Evolutionary conservation across 345 rosid species (phyloP).

Genomic region (Eucalyptus virginea): DNA sequence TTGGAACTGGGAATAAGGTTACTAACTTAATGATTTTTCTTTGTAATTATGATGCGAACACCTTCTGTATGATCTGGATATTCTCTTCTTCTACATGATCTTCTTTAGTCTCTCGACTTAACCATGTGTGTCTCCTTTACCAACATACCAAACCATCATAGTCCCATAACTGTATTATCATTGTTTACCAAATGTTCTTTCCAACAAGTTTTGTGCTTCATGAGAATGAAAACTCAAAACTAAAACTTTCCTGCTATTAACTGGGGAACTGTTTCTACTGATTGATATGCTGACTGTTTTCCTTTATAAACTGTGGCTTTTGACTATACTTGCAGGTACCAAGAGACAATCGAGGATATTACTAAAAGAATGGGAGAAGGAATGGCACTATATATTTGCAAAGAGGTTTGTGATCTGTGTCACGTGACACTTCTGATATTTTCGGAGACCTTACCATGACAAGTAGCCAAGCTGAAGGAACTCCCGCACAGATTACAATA

Average conservation of each 20-base stretch:
- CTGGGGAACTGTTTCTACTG: background rate
- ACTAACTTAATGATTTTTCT: background rate
- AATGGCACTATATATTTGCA: constrained; percentile 82
- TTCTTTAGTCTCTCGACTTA: background rate
- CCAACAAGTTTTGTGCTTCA: background rate
- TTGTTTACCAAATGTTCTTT: background rate
- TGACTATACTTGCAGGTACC: constrained; percentile 36
- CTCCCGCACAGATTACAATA: background rate
- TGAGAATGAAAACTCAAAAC: background rate
- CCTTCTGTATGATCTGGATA: background rate
- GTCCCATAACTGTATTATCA: background rate
- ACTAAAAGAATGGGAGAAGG: constrained; percentile 89
- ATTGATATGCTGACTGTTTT: background rate
- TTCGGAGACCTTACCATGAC: background rate
- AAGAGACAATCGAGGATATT: constrained; percentile 69
- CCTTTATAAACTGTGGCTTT: background rate
- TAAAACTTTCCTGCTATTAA: background rate
- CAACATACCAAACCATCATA: background rate
- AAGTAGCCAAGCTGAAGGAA: background rate
- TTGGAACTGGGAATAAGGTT: constrained; percentile 77
- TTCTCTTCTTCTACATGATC: background rate
- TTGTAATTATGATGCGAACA: background rate
- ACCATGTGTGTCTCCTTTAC: background rate
- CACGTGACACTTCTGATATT: background rate
- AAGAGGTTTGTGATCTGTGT: constrained; percentile 47